Evolutionary conservation across 1,284 basidiomycete species (phyloP), one percentile per base, ranked within the genome.

Genomic region (Ganoderma sinense): DNA sequence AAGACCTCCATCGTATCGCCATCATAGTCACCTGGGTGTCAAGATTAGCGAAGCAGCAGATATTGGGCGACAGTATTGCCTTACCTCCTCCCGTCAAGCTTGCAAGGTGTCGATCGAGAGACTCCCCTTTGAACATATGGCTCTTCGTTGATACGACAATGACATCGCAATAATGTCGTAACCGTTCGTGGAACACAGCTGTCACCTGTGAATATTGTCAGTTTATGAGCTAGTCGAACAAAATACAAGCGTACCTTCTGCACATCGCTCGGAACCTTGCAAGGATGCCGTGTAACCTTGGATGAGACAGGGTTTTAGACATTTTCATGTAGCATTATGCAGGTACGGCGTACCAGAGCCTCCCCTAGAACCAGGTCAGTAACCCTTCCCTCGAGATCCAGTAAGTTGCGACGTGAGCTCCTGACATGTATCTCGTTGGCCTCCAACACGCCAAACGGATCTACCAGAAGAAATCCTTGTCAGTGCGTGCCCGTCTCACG

Each of bases 241-340:
- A 36, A 2, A 5, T 33, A n/a, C 10, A 2, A 3, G 0, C 59
- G n/a, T 64, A 83, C 84, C 77, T 84, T 85, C 68, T 84, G 83
- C 0, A 84, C 78, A 71, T 87, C 85, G 1, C 80, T 82, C 0
- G 84, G 83, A 0, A 86, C 75, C 68, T 86, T 86, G 75, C 84
- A 86, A 1, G 85, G 85, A 72, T 83, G 83, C 11, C 85, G 76
- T 10, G 83, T 85, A 14, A 85, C 80, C 84, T 53, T 53, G 23
- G 13, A 13, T 26, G 4, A 26, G 23, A 53, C 6, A 39, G 36
- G 8, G 23, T 10, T n/a, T 23, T 11, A 23, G 48, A 51, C 18
- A 39, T 51, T 48, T 23, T 23, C 45, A 20, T 33, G 18, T 3
- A 23, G 31, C 5, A 20, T 23, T 23, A 23, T 51, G 8, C 48